Conservation (phyloP, 2,329 filamentous ascomycete species). For the Teratosphaeriaceae sp. region DNA sequence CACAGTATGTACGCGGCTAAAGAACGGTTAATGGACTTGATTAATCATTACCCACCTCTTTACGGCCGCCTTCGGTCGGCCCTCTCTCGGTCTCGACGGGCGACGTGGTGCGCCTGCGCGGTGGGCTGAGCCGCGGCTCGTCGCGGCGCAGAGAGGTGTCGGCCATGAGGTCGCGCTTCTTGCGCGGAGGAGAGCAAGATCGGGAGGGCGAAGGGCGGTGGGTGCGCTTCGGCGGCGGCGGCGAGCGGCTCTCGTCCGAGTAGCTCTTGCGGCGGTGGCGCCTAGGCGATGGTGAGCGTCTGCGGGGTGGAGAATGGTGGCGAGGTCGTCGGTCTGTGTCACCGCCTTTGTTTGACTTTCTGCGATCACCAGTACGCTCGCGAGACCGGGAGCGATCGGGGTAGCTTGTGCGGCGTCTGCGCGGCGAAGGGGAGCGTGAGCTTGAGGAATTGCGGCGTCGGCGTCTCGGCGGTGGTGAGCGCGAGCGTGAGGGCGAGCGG, state of each 20-base stretch:
- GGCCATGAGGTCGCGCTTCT: conserved; percentile 9
- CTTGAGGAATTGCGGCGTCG: conserved; percentile 25
- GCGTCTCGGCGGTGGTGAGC: conserved; percentile 18
- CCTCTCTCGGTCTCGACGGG: conserved; percentile 1
- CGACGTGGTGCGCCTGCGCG: conserved; percentile 5
- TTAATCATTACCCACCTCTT: conserved; percentile 11
- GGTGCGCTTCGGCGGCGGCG: conserved; percentile 19
- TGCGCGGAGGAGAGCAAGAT: conserved; percentile 13
- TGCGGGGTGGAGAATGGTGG: conserved; percentile 10
- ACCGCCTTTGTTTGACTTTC: conserved; percentile 4
- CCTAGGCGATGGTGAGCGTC: conserved; percentile 26
- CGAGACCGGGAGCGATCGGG: conserved; percentile 9
- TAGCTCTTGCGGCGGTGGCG: conserved; percentile 35
- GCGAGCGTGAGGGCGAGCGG: conserved; percentile 21
- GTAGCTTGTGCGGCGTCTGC: conserved; percentile 13
- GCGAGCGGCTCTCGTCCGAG: conserved; percentile 42
- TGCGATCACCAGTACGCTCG: conserved; percentile 8
- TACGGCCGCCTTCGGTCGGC: conserved; percentile 5
- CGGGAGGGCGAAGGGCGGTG: conserved; percentile 11
- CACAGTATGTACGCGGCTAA: conserved; percentile 1
- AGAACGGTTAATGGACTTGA: neutral
- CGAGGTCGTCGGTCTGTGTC: conserved; percentile 4
- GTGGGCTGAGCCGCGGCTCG: conserved; percentile 7
- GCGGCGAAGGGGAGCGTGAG: conserved; percentile 26
- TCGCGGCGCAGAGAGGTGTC: conserved; percentile 1